Evolutionary conservation across 495 filamentous ascomycete genomes (phyloP).

Genomic region (Penicillium manginii): DNA sequence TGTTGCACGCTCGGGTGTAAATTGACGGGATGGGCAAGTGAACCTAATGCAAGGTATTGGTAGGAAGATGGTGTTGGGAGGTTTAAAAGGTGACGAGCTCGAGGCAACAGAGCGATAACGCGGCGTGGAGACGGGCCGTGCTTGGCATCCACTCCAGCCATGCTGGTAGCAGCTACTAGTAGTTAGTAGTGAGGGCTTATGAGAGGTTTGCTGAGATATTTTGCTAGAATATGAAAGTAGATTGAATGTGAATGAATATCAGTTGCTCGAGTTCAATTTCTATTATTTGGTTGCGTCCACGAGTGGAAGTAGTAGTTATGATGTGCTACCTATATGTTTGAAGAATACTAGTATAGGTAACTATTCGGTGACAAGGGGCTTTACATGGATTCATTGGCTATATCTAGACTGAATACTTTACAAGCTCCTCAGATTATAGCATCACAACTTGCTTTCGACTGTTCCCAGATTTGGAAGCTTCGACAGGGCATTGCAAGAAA

Average conservation of each 20-base stretch:
- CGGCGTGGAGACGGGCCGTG: constrained; percentile 27
- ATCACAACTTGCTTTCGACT: constrained; percentile 34
- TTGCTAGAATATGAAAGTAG: neutral
- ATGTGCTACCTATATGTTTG: too few species aligned
- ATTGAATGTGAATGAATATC: too few species aligned
- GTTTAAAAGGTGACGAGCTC: constrained; percentile 4
- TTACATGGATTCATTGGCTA: too few species aligned
- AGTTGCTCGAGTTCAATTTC: too few species aligned
- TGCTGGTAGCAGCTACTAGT: too few species aligned
- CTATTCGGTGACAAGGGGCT: too few species aligned
- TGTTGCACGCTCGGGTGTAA: constrained; percentile 3
- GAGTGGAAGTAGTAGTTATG: too few species aligned
- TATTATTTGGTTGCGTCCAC: too few species aligned
- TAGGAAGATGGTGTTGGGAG: neutral
- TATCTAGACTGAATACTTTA: too few species aligned
- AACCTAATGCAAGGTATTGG: neutral
- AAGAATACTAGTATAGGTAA: too few species aligned
- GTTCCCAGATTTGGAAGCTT: constrained; percentile 32
- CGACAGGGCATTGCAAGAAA: constrained; percentile 32
- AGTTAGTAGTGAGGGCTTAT: neutral
- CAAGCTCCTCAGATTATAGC: neutral
- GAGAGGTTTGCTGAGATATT: neutral
- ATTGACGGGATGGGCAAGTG: neutral
- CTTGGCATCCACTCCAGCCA: constrained; percentile 1
- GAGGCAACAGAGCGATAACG: constrained; percentile 36